These are phyloP conservation scores for Choiromyces venosus DNA, from an alignment of 495 filamentous ascomycete species.

Conservation along the genomic window DNA sequence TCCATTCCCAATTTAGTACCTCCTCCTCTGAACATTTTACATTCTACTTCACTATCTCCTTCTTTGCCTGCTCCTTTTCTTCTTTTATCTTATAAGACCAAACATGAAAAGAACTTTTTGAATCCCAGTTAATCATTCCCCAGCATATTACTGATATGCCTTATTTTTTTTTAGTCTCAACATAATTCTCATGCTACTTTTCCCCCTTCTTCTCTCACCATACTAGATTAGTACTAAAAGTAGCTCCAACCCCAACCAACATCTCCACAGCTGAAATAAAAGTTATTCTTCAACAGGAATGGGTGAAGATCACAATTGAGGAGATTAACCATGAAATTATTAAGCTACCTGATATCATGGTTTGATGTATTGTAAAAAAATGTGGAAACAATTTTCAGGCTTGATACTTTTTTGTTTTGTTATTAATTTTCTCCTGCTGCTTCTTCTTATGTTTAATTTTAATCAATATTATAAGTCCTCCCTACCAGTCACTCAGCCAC, in stretches of 20 bases:
- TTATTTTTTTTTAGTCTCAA: constrained; percentile 7
- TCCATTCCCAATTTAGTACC: too few species aligned
- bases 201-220: constrained; percentile 11
- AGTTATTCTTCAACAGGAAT: not conserved
- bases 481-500: too few species aligned
- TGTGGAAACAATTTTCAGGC: constrained; percentile 13
- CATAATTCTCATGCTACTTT: constrained; percentile 8
- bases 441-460: too few species aligned
- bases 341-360: constrained; percentile 12
- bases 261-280: constrained; percentile 7
- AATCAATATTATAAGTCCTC: too few species aligned
- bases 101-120: not conserved
- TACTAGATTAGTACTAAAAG: too few species aligned
- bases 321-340: constrained; percentile 8
- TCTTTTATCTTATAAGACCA: constrained; percentile 2
- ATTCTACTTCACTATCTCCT: too few species aligned
- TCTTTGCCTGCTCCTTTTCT: too few species aligned
- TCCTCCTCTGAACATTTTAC: too few species aligned
- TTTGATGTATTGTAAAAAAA: constrained; percentile 8
- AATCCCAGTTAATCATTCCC: not conserved
- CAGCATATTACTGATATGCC: constrained; percentile 1
- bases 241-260: constrained; percentile 14
- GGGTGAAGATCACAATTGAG: not conserved
- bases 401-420: too few species aligned
- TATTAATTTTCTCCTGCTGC: too few species aligned